Base-by-base conservation (phyloP, 352 stramenopile genomes). In the Phytophthora cactorum region DNA sequence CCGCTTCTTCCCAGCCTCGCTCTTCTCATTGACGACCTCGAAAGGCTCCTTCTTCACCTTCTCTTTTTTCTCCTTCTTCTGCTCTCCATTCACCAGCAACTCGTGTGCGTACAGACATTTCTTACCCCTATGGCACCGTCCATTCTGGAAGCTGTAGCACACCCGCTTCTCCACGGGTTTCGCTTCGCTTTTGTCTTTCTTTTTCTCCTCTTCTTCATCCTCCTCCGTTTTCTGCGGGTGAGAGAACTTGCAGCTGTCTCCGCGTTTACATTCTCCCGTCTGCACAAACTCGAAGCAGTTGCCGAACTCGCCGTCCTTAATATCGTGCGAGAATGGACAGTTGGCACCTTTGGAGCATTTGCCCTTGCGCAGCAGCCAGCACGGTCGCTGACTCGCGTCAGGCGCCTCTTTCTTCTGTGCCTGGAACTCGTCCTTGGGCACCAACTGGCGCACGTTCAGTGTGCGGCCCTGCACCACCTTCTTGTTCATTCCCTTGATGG, bases 251-350 rank as follows among this genome's bases (percentile, higher is more conserved):
- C 86, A 94, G 28, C 74, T 84, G 64, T 90, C 79, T 39, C 84
- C 86, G 10, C 74, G 78, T 70, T 90, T 92, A 64, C 86, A 93
- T 15, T 62, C 70, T 4, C 86, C 83, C 17, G 79, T 91, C 59
- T 93, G 86, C 57, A 84, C 79, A 52, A 85, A 93, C 66, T 93
- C 82, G 59, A 93, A 93, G 75, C 86, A 93, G 56, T 82, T 90
- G 61, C 86, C 86, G 50, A 86, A 92, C 15, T 91, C 80, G 52
- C 81, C 82, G 59, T 84, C 72, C 66, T 91, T 86, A 44, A 76
- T 85, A 41, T 89, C 82, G 61, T 94, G 84, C 39, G 86, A 92
- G 75, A 88, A 94, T 17, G 81, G 79, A 66, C 86, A 94, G 25
- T 64, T 74, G 47, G 78, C 78, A 39, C 86, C 84, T 67, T 91